A percentile compares a stretch with the other conserved stretches of the same genome.
These are phyloP conservation scores for Leonotis leonurus DNA, from an alignment of 257 asterid species.

Conservation along the genomic window DNA sequence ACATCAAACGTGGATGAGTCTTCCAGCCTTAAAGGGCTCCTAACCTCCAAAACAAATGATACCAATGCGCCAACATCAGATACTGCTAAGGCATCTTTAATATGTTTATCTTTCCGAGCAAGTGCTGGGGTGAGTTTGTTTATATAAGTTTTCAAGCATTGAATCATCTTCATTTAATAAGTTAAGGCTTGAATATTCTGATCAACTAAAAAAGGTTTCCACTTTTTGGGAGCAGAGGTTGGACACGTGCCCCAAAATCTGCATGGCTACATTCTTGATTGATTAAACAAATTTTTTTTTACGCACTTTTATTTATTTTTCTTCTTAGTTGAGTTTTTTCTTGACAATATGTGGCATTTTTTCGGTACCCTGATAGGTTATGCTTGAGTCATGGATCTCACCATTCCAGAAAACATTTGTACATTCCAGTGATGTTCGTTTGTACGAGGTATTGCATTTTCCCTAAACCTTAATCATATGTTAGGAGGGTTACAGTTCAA, in stretches of 20 bases:
- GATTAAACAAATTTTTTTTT: background rate
- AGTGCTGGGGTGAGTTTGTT: slow-evolving; percentile 49
- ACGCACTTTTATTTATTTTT: background rate
- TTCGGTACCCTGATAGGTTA: slow-evolving; percentile 42
- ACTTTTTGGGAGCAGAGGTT: background rate
- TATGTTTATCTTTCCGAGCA: slow-evolving; percentile 80
- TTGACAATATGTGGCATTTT: background rate
- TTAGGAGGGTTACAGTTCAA: background rate
- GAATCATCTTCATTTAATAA: background rate
- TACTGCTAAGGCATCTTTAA: slow-evolving; percentile 48
- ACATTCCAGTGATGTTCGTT: slow-evolving; percentile 36
- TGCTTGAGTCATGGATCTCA: slow-evolving; percentile 77
- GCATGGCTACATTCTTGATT: background rate
- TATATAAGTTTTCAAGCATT: background rate
- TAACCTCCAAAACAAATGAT: slow-evolving; percentile 28
- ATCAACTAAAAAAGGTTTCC: background rate
- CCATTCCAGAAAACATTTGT: slow-evolving; percentile 60
- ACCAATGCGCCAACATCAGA: slow-evolving; percentile 20
- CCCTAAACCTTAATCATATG: background rate
- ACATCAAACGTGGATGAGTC: slow-evolving; percentile 41
- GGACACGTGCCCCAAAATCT: background rate
- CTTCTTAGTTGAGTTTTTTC: background rate
- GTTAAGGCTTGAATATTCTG: background rate
- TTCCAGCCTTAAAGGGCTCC: slow-evolving; percentile 50
- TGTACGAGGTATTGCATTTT: slow-evolving; percentile 58